Base-by-base conservation (phyloP, 371 early-diverging fungal species). In the Mucor velutinosus region DNA sequence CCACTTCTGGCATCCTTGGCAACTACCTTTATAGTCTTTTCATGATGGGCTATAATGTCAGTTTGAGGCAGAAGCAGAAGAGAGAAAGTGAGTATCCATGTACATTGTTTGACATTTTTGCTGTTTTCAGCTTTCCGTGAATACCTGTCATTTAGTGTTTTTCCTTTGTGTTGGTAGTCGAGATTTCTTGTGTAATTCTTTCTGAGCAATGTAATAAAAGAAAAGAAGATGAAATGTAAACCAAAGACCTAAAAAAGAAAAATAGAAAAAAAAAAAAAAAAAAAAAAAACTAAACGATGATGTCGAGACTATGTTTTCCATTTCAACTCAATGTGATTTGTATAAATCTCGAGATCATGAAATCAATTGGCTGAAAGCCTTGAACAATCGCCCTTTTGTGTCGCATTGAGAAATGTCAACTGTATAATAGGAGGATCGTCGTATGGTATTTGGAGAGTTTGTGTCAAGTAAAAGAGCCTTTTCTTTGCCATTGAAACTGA, bases 1-100 rank as follows among this genome's bases (percentile, higher is more conserved):
- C 94, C 95, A 19, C 91, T 86, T 72, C 87, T 89, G 64, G 95
- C 97, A 67, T 94, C 93, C 72, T 90, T 94, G 3, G 97, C 96
- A 62, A 81, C 77, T 49, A 74, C 74, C 58, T 64, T 67, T 10
- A 74, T 65, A 10, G 70, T 70, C 45, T 65, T 70, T 14, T 70
- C 67, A 61, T 66, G 67, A 32, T 60, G 67, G 41, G 60, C 67
- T 66, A 66, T 41, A 17, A 41, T 41, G 41, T 41, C 41, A 41
- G 41, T 41, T 41, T 41, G 41, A 41, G 17, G 10, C 4, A 14
- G 6, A 47, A 47, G 0, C 3, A n/a, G n/a, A 11, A 51, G 4
- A 51, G 51, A 51, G 25, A 51, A 23, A 17, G 0, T 41, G 41
- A 41, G 41, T 17, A 41, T 17, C 17, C 17, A 17, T 41, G 41